These are phyloP conservation scores for Diplodia seriata DNA, from an alignment of 2,329 filamentous ascomycete species.

Conservation along the genomic window DNA sequence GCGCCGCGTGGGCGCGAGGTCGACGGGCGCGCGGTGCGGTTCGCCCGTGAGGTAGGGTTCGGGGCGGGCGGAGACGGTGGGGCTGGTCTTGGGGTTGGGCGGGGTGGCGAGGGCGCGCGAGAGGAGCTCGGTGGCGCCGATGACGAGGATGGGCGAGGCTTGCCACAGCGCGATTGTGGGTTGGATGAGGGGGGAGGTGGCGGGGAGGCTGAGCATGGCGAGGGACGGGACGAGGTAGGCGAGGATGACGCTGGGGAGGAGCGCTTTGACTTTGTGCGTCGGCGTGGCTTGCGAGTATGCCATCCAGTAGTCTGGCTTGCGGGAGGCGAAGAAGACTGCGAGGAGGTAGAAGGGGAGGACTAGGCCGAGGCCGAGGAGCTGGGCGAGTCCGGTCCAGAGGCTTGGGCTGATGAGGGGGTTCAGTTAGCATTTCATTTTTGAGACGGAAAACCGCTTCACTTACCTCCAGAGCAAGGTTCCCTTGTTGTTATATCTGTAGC, in stretches of 20 bases:
- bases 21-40: neutral
- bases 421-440: neutral
- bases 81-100: fast-evolving
- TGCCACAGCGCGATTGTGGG: slow-evolving; percentile 38
- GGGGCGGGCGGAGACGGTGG: neutral
- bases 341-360: slow-evolving; percentile 40
- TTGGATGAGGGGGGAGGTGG: slow-evolving; percentile 34
- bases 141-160: neutral
- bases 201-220: slow-evolving; percentile 37
- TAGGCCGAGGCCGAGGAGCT: slow-evolving; percentile 19
- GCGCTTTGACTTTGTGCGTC: slow-evolving; percentile 34
- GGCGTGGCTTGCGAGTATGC: slow-evolving; percentile 32
- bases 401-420: neutral
- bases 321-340: slow-evolving; percentile 34
- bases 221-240: slow-evolving; percentile 39
- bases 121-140: neutral
- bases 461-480: slow-evolving; percentile 9
- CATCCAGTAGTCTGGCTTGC: slow-evolving; percentile 32
- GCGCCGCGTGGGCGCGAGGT: neutral
- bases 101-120: neutral
- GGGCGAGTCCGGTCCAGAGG: slow-evolving; percentile 11
- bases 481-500: neutral
- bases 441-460: neutral
- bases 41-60: neutral
- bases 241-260: slow-evolving; percentile 38